Evolutionary conservation across 768 basidiomycete genomes (phyloP).

Genomic region (Nevesoporus exiguus): DNA sequence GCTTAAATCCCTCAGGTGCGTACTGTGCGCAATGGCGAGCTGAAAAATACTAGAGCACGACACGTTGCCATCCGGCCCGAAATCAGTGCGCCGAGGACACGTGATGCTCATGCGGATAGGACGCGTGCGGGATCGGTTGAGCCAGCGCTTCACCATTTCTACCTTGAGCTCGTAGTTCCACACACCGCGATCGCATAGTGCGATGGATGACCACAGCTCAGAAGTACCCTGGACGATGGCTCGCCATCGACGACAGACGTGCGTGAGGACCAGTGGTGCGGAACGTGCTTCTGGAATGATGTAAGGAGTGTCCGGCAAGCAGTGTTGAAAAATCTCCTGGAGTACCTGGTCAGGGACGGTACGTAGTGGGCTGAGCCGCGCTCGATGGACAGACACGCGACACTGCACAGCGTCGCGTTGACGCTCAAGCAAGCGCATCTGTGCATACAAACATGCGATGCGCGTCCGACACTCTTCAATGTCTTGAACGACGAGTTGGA

Average conservation of each 20-base stretch:
- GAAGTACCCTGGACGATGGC: constrained; percentile 27
- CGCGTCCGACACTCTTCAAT: constrained; percentile 18
- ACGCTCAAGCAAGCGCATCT: constrained; percentile 18
- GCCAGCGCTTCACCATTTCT: constrained; percentile 24
- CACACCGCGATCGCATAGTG: constrained; percentile 27
- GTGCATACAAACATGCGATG: constrained; percentile 12
- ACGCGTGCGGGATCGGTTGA: constrained; percentile 18
- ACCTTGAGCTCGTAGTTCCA: constrained; percentile 29
- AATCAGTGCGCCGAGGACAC: constrained; percentile 17
- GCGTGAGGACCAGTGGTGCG: constrained; percentile 33
- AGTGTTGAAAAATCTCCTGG: constrained; percentile 31
- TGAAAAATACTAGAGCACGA: constrained; percentile 19
- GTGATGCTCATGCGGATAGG: constrained; percentile 24
- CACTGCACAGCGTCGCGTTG: constrained; percentile 16
- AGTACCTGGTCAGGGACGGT: constrained; percentile 31
- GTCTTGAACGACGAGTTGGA: constrained; percentile 13
- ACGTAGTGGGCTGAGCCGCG: constrained; percentile 29
- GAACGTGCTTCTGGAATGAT: constrained; percentile 18
- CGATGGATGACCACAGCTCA: constrained; percentile 31
- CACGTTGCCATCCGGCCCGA: constrained; percentile 3
- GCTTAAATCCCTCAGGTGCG: constrained; percentile 17
- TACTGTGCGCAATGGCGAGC: constrained; percentile 19
- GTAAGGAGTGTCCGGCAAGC: constrained; percentile 23
- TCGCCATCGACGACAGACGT: constrained; percentile 34
- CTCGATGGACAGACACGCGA: constrained; percentile 22